A percentile compares a stretch with the other conserved stretches of the same genome.
phyloP scores from a whole-genome alignment of 352 stramenopile species.

The Phytopythium litorale region DNA sequence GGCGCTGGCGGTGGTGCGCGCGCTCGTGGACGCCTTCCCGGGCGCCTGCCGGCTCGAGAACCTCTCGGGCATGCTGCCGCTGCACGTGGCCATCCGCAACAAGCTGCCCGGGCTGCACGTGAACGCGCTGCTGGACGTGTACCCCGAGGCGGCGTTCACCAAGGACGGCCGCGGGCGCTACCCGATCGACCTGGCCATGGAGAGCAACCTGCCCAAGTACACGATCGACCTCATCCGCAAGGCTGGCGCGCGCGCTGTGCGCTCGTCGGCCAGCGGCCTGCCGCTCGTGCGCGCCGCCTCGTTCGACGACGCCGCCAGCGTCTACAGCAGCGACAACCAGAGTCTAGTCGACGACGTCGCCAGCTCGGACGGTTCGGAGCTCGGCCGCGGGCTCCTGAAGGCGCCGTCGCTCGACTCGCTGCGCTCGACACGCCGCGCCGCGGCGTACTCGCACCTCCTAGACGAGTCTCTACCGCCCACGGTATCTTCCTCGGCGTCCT shows the following conservation, averaged over 20 bases:
- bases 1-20: conserved; percentile 37
- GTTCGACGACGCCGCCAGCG: conserved; percentile 21
- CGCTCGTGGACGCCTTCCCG: conserved; percentile 49
- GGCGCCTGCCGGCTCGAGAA: conserved; percentile 61
- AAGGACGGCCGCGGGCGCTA: conserved; percentile 56
- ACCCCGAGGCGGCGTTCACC: conserved; percentile 37
- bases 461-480: conserved; percentile 16
- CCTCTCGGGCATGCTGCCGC: conserved; percentile 69
- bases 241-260: conserved; percentile 35
- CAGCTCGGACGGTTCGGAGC: conserved; percentile 18
- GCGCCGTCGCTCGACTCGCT: conserved; percentile 44
- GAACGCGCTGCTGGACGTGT: conserved; percentile 43
- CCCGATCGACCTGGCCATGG: conserved; percentile 59
- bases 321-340: conserved; percentile 23
- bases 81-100: conserved; percentile 77
- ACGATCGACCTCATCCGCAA: conserved; percentile 72
- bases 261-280: conserved; percentile 21
- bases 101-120: conserved; percentile 61
- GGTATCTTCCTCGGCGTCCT: conserved; percentile 9
- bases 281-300: conserved; percentile 30
- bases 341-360: conserved; percentile 19
- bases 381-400: conserved; percentile 36
- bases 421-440: conserved; percentile 28
- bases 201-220: conserved; percentile 58
- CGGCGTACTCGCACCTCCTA: conserved; percentile 36